A percentile compares a stretch with the other conserved stretches of the same genome.
phyloP scores from a whole-genome alignment of 2,329 filamentous ascomycete species.

The Paecilomyces variotii region DNA sequence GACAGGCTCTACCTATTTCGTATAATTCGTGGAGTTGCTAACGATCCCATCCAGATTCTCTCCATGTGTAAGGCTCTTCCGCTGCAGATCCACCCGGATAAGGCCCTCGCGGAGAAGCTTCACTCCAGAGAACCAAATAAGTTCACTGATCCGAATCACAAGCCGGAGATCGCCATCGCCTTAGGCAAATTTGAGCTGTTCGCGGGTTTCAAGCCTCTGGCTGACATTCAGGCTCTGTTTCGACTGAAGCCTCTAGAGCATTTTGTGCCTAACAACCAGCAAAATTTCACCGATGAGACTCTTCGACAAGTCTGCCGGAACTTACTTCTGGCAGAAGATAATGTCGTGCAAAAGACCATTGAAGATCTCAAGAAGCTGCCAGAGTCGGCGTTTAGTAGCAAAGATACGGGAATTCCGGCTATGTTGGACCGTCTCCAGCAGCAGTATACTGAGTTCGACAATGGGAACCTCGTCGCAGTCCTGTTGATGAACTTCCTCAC shows the following conservation, averaged over 20 bases:
- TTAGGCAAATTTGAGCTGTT: slow-evolving; percentile 67
- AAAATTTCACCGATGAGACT: slow-evolving; percentile 48
- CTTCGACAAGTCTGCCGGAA: slow-evolving; percentile 49
- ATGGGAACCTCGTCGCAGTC: slow-evolving; percentile 60
- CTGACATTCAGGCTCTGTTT: slow-evolving; percentile 53
- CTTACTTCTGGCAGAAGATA: slow-evolving; percentile 46
- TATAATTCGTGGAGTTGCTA: neutral
- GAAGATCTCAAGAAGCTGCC: slow-evolving; percentile 44
- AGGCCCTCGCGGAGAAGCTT: slow-evolving; percentile 55
- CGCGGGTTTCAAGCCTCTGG: slow-evolving; percentile 62
- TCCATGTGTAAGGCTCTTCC: slow-evolving; percentile 69
- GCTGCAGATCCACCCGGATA: slow-evolving; percentile 67
- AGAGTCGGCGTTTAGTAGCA: slow-evolving; percentile 42
- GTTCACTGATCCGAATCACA: slow-evolving; percentile 68
- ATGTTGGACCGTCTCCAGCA: slow-evolving; percentile 56
- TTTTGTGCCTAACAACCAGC: slow-evolving; percentile 43
- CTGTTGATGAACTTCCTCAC: slow-evolving; percentile 67
- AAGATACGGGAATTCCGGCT: slow-evolving; percentile 53
- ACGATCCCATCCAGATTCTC: slow-evolving; percentile 44
- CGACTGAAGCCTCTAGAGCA: slow-evolving; percentile 44
- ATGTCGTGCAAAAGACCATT: slow-evolving; percentile 46
- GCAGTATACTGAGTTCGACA: slow-evolving; percentile 58
- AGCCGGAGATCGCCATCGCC: slow-evolving; percentile 70
- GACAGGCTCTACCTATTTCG: neutral
- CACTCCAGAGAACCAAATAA: slow-evolving; percentile 56